Percentiles rank a stretch among this genome's conserved stretches.
These are phyloP conservation scores for Magnaporthiopsis incrustans DNA, from an alignment of 2,329 filamentous ascomycete species.

Conservation along the genomic window DNA sequence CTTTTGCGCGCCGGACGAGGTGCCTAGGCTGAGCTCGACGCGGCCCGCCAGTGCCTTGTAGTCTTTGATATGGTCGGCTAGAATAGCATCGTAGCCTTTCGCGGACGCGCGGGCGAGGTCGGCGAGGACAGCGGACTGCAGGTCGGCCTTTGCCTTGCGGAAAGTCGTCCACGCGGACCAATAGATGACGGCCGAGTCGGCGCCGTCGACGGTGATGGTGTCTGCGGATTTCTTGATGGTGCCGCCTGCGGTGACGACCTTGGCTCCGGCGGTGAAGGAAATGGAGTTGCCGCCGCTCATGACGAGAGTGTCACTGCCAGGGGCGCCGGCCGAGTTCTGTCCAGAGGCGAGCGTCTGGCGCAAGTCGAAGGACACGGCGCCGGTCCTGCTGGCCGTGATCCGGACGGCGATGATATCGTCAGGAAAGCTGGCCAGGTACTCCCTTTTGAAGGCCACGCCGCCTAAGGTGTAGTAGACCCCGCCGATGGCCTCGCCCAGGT, in stretches of 20 bases:
- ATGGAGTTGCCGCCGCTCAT: slow-evolving; percentile 5
- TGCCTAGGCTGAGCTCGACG: slow-evolving; percentile 19
- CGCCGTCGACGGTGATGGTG: slow-evolving; percentile 5
- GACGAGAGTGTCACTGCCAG: slow-evolving; percentile 3
- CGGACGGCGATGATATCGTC: slow-evolving; percentile 27
- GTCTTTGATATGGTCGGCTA: slow-evolving; percentile 20
- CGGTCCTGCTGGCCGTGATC: slow-evolving; percentile 2
- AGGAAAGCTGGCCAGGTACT: slow-evolving; percentile 27
- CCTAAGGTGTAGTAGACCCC: slow-evolving; percentile 24
- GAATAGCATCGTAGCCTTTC: slow-evolving; percentile 4
- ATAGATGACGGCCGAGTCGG: slow-evolving; percentile 7
- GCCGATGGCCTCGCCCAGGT: slow-evolving; percentile 22
- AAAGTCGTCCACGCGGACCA: slow-evolving; percentile 4
- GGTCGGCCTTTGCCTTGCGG: slow-evolving; percentile 2
- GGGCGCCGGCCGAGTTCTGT: background rate
- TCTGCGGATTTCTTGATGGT: slow-evolving; percentile 1
- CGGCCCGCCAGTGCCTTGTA: slow-evolving; percentile 20
- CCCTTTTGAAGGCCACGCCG: slow-evolving; percentile 19
- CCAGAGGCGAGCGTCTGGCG: background rate
- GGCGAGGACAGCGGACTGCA: background rate
- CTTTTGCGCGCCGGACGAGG: slow-evolving; percentile 6
- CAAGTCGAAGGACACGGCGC: slow-evolving; percentile 5
- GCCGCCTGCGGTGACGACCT: slow-evolving; percentile 1
- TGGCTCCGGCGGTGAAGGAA: slow-evolving; percentile 4
- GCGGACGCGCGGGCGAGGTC: slow-evolving; percentile 3